Base-by-base conservation (phyloP, 306 rosid genomes). In the Inga leiocalycina region DNA sequence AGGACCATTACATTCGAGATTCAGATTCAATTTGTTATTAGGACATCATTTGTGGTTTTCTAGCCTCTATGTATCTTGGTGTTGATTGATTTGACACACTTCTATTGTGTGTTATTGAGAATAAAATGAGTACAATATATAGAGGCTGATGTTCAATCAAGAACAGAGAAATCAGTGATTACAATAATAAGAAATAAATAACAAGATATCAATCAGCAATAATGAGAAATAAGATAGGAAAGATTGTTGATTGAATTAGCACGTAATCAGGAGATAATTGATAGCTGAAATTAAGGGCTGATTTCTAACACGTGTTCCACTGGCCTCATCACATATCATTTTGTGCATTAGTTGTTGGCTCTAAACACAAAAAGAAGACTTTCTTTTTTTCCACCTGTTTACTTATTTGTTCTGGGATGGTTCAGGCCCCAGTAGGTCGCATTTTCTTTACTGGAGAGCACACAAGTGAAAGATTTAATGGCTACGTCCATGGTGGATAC, bases 401-500 rank as follows among this genome's bases (percentile, higher is more conserved):
- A 65, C 79, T 77, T 68, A 6, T 68, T 30, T 39, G 16, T 41
- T 32, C 68, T 41, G 62, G 44, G 57, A 52, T 41, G 80, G 48
- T 76, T 71, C 91, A 94, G 99, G 90, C 92, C 13, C 98, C 98
- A 0, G 86, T 96, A 6, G 99, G 97, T 62, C 93, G 89, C 70
- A 86, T 96, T 80, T 94, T 88, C 89, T 96, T 96, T 79, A 92
- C 92, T 0, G 98, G 98, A 8, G 99, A 96, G 87, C 99, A 96
- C 86, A 94, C 99, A 0, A 93, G 97, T 68, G 98, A 92, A 84
- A 91, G 80, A 80, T 96, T 89, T 80, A 96, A 86, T 24, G 99
- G 99, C 54, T 96, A 96, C 54, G 99, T 96, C 65, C 99, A 94
- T 52, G 99, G 99, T 20, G 99, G 91, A 82, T 90, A 91, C 87